phyloP scores from a whole-genome alignment of 169 alveolate genomes.

The Plasmodium falciparum region DNA sequence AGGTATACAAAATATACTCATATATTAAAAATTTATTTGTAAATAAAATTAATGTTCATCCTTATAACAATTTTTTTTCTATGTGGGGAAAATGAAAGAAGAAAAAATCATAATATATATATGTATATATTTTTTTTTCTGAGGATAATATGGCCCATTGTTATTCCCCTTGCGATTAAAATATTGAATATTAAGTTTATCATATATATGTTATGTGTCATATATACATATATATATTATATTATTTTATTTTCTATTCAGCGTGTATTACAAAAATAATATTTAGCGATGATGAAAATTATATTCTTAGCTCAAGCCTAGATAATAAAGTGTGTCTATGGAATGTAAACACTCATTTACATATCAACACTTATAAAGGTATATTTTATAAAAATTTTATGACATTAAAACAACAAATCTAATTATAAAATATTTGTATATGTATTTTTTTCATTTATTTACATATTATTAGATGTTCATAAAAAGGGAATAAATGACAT shows the following conservation, averaged over 20 bases:
- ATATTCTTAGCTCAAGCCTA: slow-evolving; percentile 52
- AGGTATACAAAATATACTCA: slow-evolving; percentile 1
- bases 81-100: too few relatives aligned
- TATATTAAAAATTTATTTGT: too few relatives aligned
- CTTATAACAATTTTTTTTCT: too few relatives aligned
- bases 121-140: too few relatives aligned
- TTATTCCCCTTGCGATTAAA: too few relatives aligned
- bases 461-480: slow-evolving; percentile 39
- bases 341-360: slow-evolving; percentile 55
- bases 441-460: not conserved
- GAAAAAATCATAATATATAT: too few relatives aligned
- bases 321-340: slow-evolving; percentile 55
- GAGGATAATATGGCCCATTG: too few relatives aligned
- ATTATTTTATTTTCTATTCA: slow-evolving; percentile 5
- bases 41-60: too few relatives aligned
- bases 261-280: slow-evolving; percentile 57
- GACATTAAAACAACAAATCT: not conserved
- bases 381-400: not conserved
- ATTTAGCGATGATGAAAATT: slow-evolving; percentile 55
- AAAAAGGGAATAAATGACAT: slow-evolving; percentile 71
- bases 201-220: too few relatives aligned
- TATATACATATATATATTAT: not conserved
- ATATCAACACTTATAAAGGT: slow-evolving; percentile 62
- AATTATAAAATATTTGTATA: not conserved
- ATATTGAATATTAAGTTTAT: too few relatives aligned